Conservation (phyloP, 1,284 basidiomycete genomes). For the Phenoliferia sp. region DNA sequence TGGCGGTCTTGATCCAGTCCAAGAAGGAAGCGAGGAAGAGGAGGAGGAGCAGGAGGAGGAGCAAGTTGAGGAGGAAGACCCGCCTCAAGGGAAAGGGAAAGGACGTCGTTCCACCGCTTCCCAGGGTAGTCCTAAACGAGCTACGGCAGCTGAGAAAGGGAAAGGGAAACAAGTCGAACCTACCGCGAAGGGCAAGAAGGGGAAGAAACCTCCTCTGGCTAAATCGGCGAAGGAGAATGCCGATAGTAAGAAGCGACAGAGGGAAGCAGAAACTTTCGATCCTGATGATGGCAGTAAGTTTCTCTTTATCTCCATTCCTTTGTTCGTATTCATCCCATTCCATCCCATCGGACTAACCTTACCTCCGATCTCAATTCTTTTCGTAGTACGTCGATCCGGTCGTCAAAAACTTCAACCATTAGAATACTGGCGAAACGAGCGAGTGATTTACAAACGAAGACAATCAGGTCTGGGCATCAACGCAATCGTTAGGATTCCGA, state of each 20-base stretch:
- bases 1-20: slow-evolving; percentile 50
- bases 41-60: slow-evolving; percentile 6
- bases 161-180: slow-evolving; percentile 13
- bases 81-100: slow-evolving; percentile 36
- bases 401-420: slow-evolving; percentile 71
- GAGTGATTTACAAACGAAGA: slow-evolving; percentile 68
- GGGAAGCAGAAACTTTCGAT: slow-evolving; percentile 28
- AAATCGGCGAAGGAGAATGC: background rate
- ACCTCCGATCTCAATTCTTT: background rate
- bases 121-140: slow-evolving; percentile 2
- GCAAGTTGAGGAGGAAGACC: slow-evolving; percentile 43
- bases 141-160: background rate
- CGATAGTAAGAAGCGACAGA: slow-evolving; percentile 21
- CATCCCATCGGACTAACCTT: slow-evolving; percentile 46
- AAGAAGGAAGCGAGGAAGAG: slow-evolving; percentile 38
- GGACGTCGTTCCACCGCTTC: slow-evolving; percentile 1
- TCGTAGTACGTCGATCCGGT: slow-evolving; percentile 62
- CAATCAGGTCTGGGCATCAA: slow-evolving; percentile 64
- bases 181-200: slow-evolving; percentile 31
- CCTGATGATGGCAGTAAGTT: slow-evolving; percentile 26
- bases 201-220: background rate
- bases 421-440: slow-evolving; percentile 91
- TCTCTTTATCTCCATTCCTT: background rate
- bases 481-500: slow-evolving; percentile 72
- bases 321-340: background rate